A percentile compares a stretch with the other conserved stretches of the same genome.
These are phyloP conservation scores for Pisolithus tinctorius DNA, from an alignment of 768 basidiomycete genomes.

Conservation along the genomic window DNA sequence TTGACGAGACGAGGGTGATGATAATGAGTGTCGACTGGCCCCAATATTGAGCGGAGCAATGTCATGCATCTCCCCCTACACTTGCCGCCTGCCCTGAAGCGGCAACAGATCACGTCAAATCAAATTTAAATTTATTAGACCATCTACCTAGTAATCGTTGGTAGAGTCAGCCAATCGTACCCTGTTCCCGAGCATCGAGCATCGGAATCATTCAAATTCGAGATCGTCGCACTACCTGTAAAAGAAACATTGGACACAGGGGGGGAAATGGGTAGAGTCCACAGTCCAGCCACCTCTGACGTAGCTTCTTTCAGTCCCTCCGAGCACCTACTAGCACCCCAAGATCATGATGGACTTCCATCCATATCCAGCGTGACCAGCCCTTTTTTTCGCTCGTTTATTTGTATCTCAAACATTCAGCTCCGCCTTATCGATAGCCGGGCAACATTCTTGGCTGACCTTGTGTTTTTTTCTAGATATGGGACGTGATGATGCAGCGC, in stretches of 20 bases:
- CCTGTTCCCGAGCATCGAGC: neutral
- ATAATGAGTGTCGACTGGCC: slow-evolving; percentile 17
- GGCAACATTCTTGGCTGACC: neutral
- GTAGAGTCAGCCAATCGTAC: neutral
- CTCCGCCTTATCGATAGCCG: slow-evolving; percentile 26
- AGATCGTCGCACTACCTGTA: slow-evolving; percentile 1
- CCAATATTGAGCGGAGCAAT: slow-evolving; percentile 11
- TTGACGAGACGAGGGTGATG: slow-evolving; percentile 40
- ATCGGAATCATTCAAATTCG: slow-evolving; percentile 5
- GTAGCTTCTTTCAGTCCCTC: slow-evolving; percentile 7
- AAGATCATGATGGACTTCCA: slow-evolving; percentile 8
- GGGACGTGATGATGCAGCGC: slow-evolving; percentile 7
- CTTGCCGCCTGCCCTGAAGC: slow-evolving; percentile 28
- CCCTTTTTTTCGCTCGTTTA: slow-evolving; percentile 12
- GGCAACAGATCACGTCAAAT: slow-evolving; percentile 2
- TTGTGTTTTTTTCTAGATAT: slow-evolving; percentile 12
- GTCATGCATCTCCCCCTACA: slow-evolving; percentile 6
- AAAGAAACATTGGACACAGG: slow-evolving; percentile 5
- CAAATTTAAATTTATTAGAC: too few species aligned
- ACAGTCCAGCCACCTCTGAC: neutral
- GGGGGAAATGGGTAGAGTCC: neutral
- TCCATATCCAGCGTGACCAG: slow-evolving; percentile 16
- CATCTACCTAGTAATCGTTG: too few species aligned
- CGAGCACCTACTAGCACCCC: slow-evolving; percentile 14
- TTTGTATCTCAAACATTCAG: slow-evolving; percentile 18